A percentile compares a stretch with the other conserved stretches of the same genome.
These are phyloP conservation scores for Ustilago loliicola DNA, from an alignment of 1,284 basidiomycete genomes.

Conservation along the genomic window DNA sequence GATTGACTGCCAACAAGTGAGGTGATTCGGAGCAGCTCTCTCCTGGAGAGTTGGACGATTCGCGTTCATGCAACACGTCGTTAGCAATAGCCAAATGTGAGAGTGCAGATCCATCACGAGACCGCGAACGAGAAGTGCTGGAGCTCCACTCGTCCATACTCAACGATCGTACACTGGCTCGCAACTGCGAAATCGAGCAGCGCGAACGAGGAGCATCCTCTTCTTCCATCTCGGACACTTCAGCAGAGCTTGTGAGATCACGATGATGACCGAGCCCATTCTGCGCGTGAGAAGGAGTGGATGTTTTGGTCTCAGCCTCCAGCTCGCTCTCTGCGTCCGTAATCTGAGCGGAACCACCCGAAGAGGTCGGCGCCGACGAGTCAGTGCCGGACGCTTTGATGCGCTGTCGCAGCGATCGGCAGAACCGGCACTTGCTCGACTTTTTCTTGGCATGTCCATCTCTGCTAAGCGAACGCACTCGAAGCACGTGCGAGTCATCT, in stretches of 20 bases:
- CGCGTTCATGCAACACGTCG: conserved; percentile 33
- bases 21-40: conserved; percentile 50
- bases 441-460: conserved; percentile 52
- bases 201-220: conserved; percentile 25
- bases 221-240: conserved; percentile 40
- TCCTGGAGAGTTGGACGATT: conserved; percentile 43
- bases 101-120: conserved; percentile 21
- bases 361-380: conserved; percentile 35
- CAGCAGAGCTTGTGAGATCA: conserved; percentile 18
- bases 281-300: neutral
- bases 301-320: conserved; percentile 8
- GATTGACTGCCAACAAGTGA: conserved; percentile 13
- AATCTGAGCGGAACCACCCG: conserved; percentile 40
- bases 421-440: conserved; percentile 50
- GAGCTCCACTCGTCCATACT: conserved; percentile 38
- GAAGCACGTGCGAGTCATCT: conserved; percentile 23
- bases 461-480: conserved; percentile 40
- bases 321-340: conserved; percentile 42
- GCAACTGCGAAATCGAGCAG: conserved; percentile 25
- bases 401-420: conserved; percentile 46
- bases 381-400: conserved; percentile 22
- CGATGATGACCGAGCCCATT: neutral
- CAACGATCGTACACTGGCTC: conserved; percentile 44
- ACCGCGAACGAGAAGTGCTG: conserved; percentile 25
- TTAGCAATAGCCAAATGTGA: conserved; percentile 16